phyloP scores from a whole-genome alignment of 1,139 yeast species.

The Ogataea hybrid region DNA sequence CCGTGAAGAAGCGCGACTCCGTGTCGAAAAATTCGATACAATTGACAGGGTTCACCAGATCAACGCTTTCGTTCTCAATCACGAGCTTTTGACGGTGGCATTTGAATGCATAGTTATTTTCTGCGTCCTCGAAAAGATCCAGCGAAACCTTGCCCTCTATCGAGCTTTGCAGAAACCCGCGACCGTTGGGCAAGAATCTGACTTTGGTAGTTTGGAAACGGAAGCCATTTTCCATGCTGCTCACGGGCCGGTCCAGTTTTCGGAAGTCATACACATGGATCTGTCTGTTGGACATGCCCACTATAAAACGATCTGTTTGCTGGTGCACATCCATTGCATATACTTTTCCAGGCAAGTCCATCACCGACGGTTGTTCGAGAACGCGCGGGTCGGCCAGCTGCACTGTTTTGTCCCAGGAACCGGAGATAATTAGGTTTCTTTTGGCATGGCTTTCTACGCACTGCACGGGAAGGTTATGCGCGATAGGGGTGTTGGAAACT shows the following conservation, averaged over 20 bases:
- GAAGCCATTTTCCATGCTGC: constrained; percentile 65
- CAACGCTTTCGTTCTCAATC: constrained; percentile 34
- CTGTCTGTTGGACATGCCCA: constrained; percentile 54
- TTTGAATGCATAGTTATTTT: constrained; percentile 75
- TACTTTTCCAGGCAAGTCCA: constrained; percentile 50
- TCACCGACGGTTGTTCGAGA: constrained; percentile 7
- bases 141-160: constrained; percentile 86
- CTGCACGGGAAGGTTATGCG: constrained; percentile 34
- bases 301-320: constrained; percentile 40
- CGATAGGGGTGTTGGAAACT: neutral
- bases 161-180: constrained; percentile 77
- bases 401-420: constrained; percentile 54
- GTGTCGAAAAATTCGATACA: constrained; percentile 53
- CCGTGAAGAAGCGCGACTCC: constrained; percentile 55
- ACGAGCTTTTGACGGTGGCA: constrained; percentile 62
- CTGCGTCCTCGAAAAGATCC: constrained; percentile 59
- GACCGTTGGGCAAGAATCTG: constrained; percentile 53
- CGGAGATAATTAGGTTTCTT: constrained; percentile 41
- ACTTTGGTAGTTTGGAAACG: constrained; percentile 68
- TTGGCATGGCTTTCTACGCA: constrained; percentile 26
- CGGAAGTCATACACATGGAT: constrained; percentile 61
- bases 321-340: constrained; percentile 60
- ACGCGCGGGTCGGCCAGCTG: constrained; percentile 37
- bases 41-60: constrained; percentile 76
- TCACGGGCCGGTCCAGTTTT: constrained; percentile 43